Evolutionary conservation across 164 flowering plant species (phyloP), one percentile per base, ranked within the genome.

Genomic region (Macadamia integrifolia): DNA sequence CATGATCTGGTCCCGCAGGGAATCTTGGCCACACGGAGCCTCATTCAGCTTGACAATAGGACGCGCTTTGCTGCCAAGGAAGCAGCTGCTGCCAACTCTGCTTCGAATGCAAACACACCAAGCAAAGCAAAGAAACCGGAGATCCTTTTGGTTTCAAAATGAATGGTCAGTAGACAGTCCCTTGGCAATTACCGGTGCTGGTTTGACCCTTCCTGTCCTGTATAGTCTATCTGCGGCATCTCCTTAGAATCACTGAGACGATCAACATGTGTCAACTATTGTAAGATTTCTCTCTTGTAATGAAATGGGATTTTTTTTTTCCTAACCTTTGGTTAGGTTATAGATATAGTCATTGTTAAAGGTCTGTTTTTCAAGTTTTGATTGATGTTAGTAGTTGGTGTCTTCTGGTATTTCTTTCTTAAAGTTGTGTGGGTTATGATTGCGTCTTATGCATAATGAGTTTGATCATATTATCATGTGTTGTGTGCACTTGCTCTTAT

Each of bases 1-100:
- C 97, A 94, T 78, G 98, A 94, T 72, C 70, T 94, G 77, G 75
- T 77, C 52, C 97, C 98, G 0, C 96, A 91, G 71, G 96, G 86
- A 23, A 91, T 94, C 57, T 73, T 94, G 75, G 93, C 92, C 1
- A 88, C 97, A 0, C 61, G 90, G 72, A 92, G 98, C 78, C 80
- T 94, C 60, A 84, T 94, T 75, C 90, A 84, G 72, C 92, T 91
- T 6, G 97, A 94, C 67, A 88, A 79, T 69, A 78, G 95, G 55
- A 71, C 86, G 1, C 81, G 91, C 0, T 69, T 66, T 17, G 76
- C 87, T 18, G 88, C 83, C 4, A 75, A 74, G 72, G 78, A 67
- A 10, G 85, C 71, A 10, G 84, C 79, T 9, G 74, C 67, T 3
- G 80, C 84, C 3, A 67, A 72, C 74, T 68, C 82, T 9, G 77